Evolutionary conservation across 148 eudicot genomes (phyloP), one percentile per base, ranked within the genome.

Genomic region (Amaranthus palmeri): DNA sequence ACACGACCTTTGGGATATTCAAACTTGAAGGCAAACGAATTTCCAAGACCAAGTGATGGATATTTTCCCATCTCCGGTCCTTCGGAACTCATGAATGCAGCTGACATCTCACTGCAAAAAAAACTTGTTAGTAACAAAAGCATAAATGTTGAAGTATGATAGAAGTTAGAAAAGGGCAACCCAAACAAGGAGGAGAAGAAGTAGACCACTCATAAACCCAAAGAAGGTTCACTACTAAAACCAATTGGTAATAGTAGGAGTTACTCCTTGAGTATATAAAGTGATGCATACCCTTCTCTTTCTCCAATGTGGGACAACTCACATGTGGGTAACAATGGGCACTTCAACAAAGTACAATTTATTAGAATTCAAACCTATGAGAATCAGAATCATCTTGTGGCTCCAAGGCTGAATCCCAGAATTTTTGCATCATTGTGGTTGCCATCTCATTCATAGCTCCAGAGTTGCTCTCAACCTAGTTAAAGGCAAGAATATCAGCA

Each of bases 361-460:
- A 60, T 54, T 62, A 76, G 67, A 70, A 68, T 6, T 45, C 51
- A 64, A 69, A 90, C 97, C 97, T 92, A 5, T 85, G 93, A 73
- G 90, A 79, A 68, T 93, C 98, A 66, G 81, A 91, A 74, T 93
- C 97, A 81, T 93, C 98, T 67, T 84, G 81, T 43, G 96, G 85
- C 71, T 91, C 97, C 64, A 89, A 76, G 72, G 89, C 98, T 73
- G 98, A 93, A 81, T 93, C 98, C 98, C 98, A 93, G 74, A 93
- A 93, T 76, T 88, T 93, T 79, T 93, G 98, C 98, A 93, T 91
- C 86, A 89, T 82, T 54, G 92, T 81, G 75, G 81, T 91, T 76
- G 98, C 87, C 80, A 86, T 84, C 71, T 88, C 97, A 82, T 85
- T 88, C 77, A 79, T 86, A 61, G 90, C 74, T 67, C 91, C 97